Evolutionary conservation across 2,329 filamentous ascomycete genomes (phyloP), one percentile per base, ranked within the genome.

Genomic region (Ceratocystis alfenasii): DNA sequence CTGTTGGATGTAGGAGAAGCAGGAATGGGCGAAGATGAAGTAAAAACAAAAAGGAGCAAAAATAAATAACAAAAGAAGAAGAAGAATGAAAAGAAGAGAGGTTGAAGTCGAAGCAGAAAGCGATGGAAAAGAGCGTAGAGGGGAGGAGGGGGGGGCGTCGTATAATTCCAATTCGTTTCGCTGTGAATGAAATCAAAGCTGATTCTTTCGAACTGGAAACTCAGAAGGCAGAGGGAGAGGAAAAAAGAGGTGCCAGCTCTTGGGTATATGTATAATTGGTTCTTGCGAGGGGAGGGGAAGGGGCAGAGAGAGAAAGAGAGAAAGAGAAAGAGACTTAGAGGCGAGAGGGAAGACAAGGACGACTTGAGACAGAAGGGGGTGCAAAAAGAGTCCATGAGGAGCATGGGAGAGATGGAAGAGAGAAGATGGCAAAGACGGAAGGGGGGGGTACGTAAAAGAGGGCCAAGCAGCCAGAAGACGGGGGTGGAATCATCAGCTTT

Each of bases 161-260:
- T 68, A 63, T 68, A 66, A 62, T 65, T 45, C 53, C 64, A 66
- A 75, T 77, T 77, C 76, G 76, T 77, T 78, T 74, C 72, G 63
- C 70, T 69, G 70, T 72, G 71, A 68, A 71, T 73, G 70, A 70
- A 71, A 71, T 73, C 72, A 71, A 71, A 74, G 73, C 74, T 75
- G 75, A 63, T 45, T 64, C 66, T 63, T 65, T 68, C 71, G 74
- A 76, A 74, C 72, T 73, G 73, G 75, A 48, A 62, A 62, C 60
- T 48, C 74, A 71, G 71, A 72, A 74, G 20, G 25, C 50, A 74
- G 8, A 36, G 33, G 8, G 33, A 36, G 8, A 36, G 33, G 7
- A 10, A 36, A 69, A 75, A 80, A 78, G 82, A 80, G 81, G 60
- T 46, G 76, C 80, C 80, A 80, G 80, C 80, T 82, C 79, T 76